phyloP scores from a whole-genome alignment of 306 rosid genomes.

The Rubus idaeus region DNA sequence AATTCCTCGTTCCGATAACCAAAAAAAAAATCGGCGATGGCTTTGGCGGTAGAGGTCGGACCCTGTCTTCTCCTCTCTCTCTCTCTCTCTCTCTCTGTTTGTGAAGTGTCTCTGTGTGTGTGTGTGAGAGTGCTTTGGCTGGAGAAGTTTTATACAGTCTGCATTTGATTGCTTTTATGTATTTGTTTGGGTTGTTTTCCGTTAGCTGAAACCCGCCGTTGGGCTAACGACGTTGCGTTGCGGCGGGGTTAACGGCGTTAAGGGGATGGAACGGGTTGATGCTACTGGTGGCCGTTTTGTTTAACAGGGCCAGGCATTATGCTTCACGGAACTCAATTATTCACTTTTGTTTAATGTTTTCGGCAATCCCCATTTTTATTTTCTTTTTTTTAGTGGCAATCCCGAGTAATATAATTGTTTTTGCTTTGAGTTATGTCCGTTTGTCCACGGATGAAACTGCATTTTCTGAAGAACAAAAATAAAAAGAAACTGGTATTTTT shows the following conservation, averaged over 20 bases:
- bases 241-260: conserved; percentile 57
- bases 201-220: conserved; percentile 55
- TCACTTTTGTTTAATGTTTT: conserved; percentile 18
- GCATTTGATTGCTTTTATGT: conserved; percentile 23
- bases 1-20: too few species aligned
- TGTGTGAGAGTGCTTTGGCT: conserved; percentile 22
- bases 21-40: background rate
- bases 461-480: background rate
- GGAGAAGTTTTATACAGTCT: conserved; percentile 49
- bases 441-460: background rate
- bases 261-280: conserved; percentile 4
- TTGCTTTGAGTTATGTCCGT: background rate
- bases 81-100: conserved; percentile 10
- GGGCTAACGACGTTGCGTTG: conserved; percentile 55
- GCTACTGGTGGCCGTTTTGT: conserved; percentile 34
- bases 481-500: too few species aligned
- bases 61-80: conserved; percentile 10
- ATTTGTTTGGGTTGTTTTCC: conserved; percentile 33
- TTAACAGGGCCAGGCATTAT: background rate
- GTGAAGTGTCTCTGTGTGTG: background rate
- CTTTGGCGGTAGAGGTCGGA: conserved; percentile 40
- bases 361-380: conserved; percentile 31
- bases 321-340: conserved; percentile 32
- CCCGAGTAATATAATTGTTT: conserved; percentile 25
- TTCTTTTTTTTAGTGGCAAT: conserved; percentile 22